Evolutionary conservation across 306 rosid genomes (phyloP), one percentile per base, ranked within the genome.

Genomic region (Prunus armeniaca): DNA sequence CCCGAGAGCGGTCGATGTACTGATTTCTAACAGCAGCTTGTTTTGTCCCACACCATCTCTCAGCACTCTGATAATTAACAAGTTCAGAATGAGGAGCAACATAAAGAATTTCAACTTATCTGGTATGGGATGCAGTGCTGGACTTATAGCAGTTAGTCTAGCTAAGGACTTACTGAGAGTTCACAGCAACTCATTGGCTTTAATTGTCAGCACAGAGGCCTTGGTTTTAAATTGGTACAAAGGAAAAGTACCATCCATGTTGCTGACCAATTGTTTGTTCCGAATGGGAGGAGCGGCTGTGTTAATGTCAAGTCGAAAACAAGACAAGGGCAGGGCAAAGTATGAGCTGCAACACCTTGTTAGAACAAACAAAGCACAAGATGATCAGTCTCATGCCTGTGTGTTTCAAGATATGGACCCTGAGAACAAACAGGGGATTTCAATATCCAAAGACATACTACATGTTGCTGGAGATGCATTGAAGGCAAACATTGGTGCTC

Each of bases 41-140:
- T 89, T 86, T 74, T 87, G 88, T 54, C 91, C 91, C 9, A 82
- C 88, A 1, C 94, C 91, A 19, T 87, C 85, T 25, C 85, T 87
- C 8, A 78, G 85, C 54, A 64, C 88, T 32, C 80, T 86, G 87
- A 75, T 89, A 41, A 77, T 87, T 46, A 87, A 86, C 73, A 87
- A 76, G 67, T 90, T 86, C 79, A 81, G 69, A 69, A 83, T 90
- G 88, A 80, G 90, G 25, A 88, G 84, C 70, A 68, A 84, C 73
- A 84, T 87, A 65, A 80, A 78, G 81, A 90, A 85, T 54, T 90
- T 86, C 74, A 73, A 87, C 67, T 81, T 90, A 47, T 85, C 91
- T 15, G 95, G 91, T 13, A 90, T 87, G 91, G 95, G 95, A 46
- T 90, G 91, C 34, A 90, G 95, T 50, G 95, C 95, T 12, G 91